Percentiles rank a stretch among this genome's conserved stretches.
Conservation (phyloP, 2,329 filamentous ascomycete genomes). For the Rhexocercosporidium sp. region DNA sequence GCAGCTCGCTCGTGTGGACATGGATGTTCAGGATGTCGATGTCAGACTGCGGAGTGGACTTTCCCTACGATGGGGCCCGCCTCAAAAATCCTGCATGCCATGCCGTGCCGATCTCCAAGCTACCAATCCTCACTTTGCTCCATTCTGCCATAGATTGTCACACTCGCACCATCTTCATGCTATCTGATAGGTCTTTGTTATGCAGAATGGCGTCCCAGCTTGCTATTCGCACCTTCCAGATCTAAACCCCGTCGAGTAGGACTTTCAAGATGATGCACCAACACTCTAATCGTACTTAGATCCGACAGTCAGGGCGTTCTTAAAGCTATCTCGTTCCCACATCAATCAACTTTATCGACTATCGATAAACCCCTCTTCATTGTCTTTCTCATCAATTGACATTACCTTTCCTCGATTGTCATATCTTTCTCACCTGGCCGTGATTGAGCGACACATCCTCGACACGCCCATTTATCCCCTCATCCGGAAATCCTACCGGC, state of each 20-base stretch:
- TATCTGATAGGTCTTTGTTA: slow-evolving; percentile 4
- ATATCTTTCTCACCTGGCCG: not conserved
- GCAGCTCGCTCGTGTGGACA: too few relatives aligned
- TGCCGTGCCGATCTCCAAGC: slow-evolving; percentile 2
- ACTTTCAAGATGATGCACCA: not conserved
- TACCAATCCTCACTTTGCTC: not conserved
- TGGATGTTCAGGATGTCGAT: not conserved
- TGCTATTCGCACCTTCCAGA: slow-evolving; percentile 6
- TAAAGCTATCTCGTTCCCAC: not conserved
- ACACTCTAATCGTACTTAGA: not conserved
- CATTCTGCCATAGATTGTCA: not conserved
- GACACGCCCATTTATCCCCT: slow-evolving; percentile 14
- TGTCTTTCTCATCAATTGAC: not conserved
- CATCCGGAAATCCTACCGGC: not conserved
- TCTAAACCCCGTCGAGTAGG: slow-evolving; percentile 2
- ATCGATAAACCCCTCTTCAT: slow-evolving; percentile 1
- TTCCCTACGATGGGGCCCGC: not conserved
- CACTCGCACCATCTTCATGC: not conserved
- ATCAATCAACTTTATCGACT: not conserved
- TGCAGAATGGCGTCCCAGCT: slow-evolving; percentile 3
- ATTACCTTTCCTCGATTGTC: not conserved
- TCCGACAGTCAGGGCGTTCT: not conserved
- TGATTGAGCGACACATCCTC: slow-evolving; percentile 22
- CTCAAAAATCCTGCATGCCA: slow-evolving; percentile 4
- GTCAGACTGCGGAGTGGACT: not conserved